Conservation (phyloP, 2,329 filamentous ascomycete species). For the Curvularia eragrostidis region DNA sequence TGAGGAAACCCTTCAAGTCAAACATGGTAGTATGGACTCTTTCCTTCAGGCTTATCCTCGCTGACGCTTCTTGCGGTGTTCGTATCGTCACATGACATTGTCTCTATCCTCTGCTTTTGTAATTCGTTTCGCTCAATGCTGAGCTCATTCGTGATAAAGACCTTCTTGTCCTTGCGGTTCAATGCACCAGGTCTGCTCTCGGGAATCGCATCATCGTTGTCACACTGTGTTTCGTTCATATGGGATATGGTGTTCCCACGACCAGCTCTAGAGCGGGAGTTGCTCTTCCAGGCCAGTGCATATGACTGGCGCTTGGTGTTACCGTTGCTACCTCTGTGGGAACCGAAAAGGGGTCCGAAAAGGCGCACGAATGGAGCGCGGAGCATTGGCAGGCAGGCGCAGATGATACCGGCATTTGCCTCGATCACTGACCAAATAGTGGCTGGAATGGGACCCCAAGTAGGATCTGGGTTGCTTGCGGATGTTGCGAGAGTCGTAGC, state of each 20-base stretch:
- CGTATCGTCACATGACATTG: slow-evolving; percentile 12
- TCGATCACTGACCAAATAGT: slow-evolving; percentile 36
- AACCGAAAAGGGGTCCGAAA: slow-evolving; percentile 30
- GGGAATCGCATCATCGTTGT: slow-evolving; percentile 6
- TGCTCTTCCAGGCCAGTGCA: slow-evolving; percentile 21
- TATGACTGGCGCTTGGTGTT: slow-evolving; percentile 22
- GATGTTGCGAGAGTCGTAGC: slow-evolving; percentile 35
- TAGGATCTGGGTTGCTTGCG: slow-evolving; percentile 31
- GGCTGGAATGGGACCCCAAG: slow-evolving; percentile 32
- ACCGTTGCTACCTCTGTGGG: slow-evolving; percentile 4
- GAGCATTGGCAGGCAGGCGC: slow-evolving; percentile 33
- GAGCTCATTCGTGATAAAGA: slow-evolving; percentile 33
- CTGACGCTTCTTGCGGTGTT: slow-evolving; percentile 16
- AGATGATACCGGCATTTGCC: slow-evolving; percentile 35
- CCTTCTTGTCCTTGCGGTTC: slow-evolving; percentile 22
- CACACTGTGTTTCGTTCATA: slow-evolving; percentile 19
- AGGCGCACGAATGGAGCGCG: slow-evolving; percentile 31
- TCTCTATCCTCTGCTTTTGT: slow-evolving; percentile 15
- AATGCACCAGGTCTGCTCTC: slow-evolving; percentile 2
- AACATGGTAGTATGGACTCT: slow-evolving; percentile 24
- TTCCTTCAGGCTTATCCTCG: slow-evolving; percentile 22
- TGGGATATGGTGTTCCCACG: slow-evolving; percentile 17
- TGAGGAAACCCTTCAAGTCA: slow-evolving; percentile 5
- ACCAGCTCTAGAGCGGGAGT: slow-evolving; percentile 8
- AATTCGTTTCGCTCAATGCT: slow-evolving; percentile 21